Evolutionary conservation across 352 stramenopile species (phyloP).

Genomic region (Pythium dissimile): DNA sequence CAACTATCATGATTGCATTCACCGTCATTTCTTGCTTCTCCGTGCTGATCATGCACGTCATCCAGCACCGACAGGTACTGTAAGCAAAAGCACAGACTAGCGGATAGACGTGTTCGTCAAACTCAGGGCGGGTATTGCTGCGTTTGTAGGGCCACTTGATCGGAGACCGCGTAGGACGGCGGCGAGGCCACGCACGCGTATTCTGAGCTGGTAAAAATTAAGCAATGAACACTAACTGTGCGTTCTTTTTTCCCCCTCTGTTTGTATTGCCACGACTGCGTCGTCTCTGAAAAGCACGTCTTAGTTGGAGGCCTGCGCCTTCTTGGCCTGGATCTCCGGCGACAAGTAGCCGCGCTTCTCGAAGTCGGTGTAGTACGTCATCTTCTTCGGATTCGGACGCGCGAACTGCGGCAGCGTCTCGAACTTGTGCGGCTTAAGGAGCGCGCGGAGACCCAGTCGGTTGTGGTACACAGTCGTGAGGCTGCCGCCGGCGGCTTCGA

Average conservation of each 20-base stretch:
- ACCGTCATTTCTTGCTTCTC: slow-evolving; percentile 33
- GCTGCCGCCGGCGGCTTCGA: slow-evolving; percentile 92
- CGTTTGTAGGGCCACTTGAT: slow-evolving; percentile 26
- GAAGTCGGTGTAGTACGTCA: slow-evolving; percentile 97
- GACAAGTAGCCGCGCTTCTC: slow-evolving; percentile 97
- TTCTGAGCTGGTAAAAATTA: slow-evolving; percentile 13
- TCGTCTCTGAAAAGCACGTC: slow-evolving; percentile 43
- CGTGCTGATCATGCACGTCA: slow-evolving; percentile 30
- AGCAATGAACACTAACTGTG: neutral
- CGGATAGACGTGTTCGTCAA: too few relatives aligned
- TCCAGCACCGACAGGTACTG: slow-evolving; percentile 34
- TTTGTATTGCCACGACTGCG: neutral
- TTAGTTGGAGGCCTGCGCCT: slow-evolving; percentile 46
- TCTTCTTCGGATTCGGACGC: slow-evolving; percentile 94
- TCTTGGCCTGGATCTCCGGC: slow-evolving; percentile 94
- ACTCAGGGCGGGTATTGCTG: too few relatives aligned
- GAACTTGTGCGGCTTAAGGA: slow-evolving; percentile 97
- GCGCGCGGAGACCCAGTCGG: slow-evolving; percentile 89
- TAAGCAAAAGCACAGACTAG: too few relatives aligned
- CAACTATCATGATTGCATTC: slow-evolving; percentile 36
- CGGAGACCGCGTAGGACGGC: slow-evolving; percentile 10
- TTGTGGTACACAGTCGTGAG: slow-evolving; percentile 98
- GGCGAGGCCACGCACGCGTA: slow-evolving; percentile 16
- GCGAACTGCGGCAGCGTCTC: slow-evolving; percentile 91
- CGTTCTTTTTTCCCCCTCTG: slow-evolving; percentile 4